phyloP scores from a whole-genome alignment of 73 alveolate species.

The Loxodes magnus region DNA sequence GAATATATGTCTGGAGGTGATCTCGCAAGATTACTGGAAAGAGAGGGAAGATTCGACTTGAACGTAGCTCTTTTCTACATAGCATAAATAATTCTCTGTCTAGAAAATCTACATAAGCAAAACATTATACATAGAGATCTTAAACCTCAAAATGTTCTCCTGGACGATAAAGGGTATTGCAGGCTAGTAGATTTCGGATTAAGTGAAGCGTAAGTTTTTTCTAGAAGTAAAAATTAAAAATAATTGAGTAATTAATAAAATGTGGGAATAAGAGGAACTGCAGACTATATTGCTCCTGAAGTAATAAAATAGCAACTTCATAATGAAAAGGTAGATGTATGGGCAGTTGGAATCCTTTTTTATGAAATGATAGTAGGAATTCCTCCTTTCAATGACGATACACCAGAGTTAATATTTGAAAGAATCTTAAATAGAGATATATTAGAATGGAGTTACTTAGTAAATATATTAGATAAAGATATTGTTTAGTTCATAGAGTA shows the following conservation, averaged over 20 bases:
- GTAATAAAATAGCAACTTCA: slow-evolving; percentile 37
- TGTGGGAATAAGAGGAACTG: too few relatives aligned
- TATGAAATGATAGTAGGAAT: slow-evolving; percentile 50
- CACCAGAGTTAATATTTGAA: slow-evolving; percentile 15
- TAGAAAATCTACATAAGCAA: slow-evolving; percentile 46
- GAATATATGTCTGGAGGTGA: slow-evolving; percentile 71
- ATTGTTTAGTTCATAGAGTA: slow-evolving; percentile 31
- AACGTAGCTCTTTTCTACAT: slow-evolving; percentile 34
- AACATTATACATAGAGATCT: slow-evolving; percentile 60
- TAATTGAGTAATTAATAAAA: too few relatives aligned
- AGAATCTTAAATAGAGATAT: slow-evolving; percentile 7
- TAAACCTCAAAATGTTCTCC: slow-evolving; percentile 58
- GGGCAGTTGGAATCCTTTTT: slow-evolving; percentile 57
- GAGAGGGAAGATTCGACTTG: slow-evolving; percentile 26
- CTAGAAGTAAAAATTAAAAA: slow-evolving; percentile 24
- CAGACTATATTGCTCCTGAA: slow-evolving; percentile 76
- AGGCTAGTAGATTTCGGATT: slow-evolving; percentile 68
- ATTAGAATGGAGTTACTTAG: slow-evolving; percentile 17
- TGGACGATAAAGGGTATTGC: slow-evolving; percentile 36
- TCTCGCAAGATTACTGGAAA: slow-evolving; percentile 30
- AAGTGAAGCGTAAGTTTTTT: slow-evolving; percentile 35
- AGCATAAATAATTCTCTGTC: slow-evolving; percentile 47
- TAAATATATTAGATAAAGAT: slow-evolving; percentile 22
- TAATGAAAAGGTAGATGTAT: slow-evolving; percentile 59
- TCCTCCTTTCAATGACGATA: slow-evolving; percentile 42